Conservation (phyloP, 2,329 filamentous ascomycete genomes). For the Fusarium nodosum region DNA sequence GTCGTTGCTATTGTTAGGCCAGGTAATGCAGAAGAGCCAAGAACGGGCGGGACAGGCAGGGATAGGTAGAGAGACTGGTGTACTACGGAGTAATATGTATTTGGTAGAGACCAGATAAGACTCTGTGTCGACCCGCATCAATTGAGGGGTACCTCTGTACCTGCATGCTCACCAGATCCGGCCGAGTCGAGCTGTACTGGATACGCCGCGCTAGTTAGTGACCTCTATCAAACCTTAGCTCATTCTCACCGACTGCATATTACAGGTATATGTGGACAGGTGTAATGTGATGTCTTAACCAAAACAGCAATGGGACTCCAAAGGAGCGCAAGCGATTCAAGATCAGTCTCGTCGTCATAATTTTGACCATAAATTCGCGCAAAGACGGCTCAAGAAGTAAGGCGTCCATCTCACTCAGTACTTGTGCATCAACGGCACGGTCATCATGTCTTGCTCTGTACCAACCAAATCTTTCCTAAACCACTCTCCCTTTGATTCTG, state of each 20-base stretch:
- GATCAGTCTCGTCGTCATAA: background rate
- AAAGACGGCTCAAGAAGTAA: background rate
- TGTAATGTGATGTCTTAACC: background rate
- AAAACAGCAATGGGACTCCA: background rate
- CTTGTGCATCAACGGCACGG: background rate
- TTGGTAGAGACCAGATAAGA: conserved; percentile 9
- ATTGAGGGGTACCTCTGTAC: conserved; percentile 26
- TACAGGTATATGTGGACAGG: background rate
- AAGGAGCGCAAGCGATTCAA: background rate
- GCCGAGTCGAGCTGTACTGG: conserved; percentile 11
- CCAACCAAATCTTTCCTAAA: background rate
- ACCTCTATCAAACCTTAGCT: conserved; percentile 11
- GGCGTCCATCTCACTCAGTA: no score
- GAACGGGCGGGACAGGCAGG: conserved; percentile 2
- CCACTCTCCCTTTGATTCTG: conserved; percentile 16
- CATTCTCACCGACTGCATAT: background rate
- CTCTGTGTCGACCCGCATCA: conserved; percentile 8
- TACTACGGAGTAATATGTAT: background rate
- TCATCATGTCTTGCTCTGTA: background rate
- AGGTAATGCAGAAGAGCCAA: conserved; percentile 37
- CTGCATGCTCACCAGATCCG: conserved; percentile 9
- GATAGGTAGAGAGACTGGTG: background rate
- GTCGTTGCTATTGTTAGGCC: conserved; percentile 30
- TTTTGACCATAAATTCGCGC: background rate
- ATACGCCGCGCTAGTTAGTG: conserved; percentile 27